Evolutionary conservation across 140 eudicot species (phyloP).

Genomic region (Oenanthe javanica): DNA sequence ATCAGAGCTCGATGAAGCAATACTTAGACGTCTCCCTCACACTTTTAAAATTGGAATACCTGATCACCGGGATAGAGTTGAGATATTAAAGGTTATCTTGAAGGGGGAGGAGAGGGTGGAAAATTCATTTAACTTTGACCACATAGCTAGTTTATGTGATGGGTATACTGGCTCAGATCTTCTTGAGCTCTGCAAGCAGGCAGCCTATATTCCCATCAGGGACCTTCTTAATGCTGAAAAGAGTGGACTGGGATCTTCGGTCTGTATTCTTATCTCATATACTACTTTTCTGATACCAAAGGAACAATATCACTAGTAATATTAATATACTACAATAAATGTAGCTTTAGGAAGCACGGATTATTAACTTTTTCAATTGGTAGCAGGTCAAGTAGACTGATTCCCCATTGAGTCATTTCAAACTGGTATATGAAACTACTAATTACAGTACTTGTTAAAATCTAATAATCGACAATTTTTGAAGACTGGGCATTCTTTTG

Average conservation of each 20-base stretch:
- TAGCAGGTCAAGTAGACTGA: neutral
- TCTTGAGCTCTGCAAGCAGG: constrained; percentile 85
- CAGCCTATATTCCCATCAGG: constrained; percentile 80
- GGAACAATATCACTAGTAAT: neutral
- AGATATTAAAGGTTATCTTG: constrained; percentile 66
- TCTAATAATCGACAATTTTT: no score
- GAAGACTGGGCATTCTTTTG: neutral
- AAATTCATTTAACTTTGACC: constrained; percentile 43
- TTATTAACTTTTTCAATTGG: neutral
- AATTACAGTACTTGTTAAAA: no score
- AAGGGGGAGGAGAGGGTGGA: constrained; percentile 77
- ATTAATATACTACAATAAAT: neutral
- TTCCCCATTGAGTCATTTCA: neutral
- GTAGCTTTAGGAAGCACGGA: neutral
- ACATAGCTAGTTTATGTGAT: constrained; percentile 67
- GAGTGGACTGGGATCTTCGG: constrained; percentile 42
- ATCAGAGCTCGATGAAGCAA: constrained; percentile 97
- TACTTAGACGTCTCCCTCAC: constrained; percentile 89
- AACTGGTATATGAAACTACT: neutral
- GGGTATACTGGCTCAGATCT: constrained; percentile 97
- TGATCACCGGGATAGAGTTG: constrained; percentile 58
- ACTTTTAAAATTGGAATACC: constrained; percentile 91
- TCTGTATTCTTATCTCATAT: constrained; percentile 28
- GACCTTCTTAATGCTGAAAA: constrained; percentile 76
- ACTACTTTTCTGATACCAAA: neutral